Base-by-base conservation (phyloP, 2,329 filamentous ascomycete genomes). In the Furcasterigmium furcatum region DNA sequence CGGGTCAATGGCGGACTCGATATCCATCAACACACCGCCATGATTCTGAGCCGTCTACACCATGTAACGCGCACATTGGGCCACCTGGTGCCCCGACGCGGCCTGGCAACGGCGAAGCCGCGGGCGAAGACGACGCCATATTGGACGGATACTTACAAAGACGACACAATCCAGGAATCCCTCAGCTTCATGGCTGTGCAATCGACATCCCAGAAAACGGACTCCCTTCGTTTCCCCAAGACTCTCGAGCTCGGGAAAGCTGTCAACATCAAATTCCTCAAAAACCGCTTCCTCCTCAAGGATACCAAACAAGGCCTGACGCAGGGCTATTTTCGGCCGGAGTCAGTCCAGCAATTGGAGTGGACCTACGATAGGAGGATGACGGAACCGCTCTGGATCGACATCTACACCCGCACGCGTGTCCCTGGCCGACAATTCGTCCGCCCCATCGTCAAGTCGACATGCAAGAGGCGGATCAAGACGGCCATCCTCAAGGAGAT, bases 201-300 rank as follows among this genome's bases (percentile, higher is more conserved):
- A n/a, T n/a, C n/a, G n/a, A n/a, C n/a, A n/a, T n/a, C n/a, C n/a
- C n/a, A n/a, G n/a, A n/a, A n/a, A n/a, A n/a, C n/a, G n/a, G n/a
- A n/a, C n/a, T n/a, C n/a, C n/a, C n/a, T n/a, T n/a, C n/a, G n/a
- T n/a, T n/a, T n/a, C n/a, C n/a, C n/a, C n/a, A n/a, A n/a, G n/a
- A n/a, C n/a, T n/a, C n/a, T n/a, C n/a, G n/a, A n/a, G n/a, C n/a
- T n/a, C n/a, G n/a, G n/a, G n/a, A n/a, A n/a, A n/a, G n/a, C n/a
- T n/a, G n/a, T n/a, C n/a, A n/a, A n/a, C n/a, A n/a, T n/a, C n/a
- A n/a, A n/a, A n/a, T n/a, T n/a, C n/a, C n/a, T n/a, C n/a, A n/a
- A n/a, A n/a, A n/a, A n/a, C n/a, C n/a, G n/a, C n/a, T n/a, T n/a
- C 94, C 54, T 91, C 92, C 82, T 97, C 97, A 55, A 99, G 79